Base-by-base conservation (phyloP, 2,329 filamentous ascomycete species). In the Neopestalotiopsis sp. region DNA sequence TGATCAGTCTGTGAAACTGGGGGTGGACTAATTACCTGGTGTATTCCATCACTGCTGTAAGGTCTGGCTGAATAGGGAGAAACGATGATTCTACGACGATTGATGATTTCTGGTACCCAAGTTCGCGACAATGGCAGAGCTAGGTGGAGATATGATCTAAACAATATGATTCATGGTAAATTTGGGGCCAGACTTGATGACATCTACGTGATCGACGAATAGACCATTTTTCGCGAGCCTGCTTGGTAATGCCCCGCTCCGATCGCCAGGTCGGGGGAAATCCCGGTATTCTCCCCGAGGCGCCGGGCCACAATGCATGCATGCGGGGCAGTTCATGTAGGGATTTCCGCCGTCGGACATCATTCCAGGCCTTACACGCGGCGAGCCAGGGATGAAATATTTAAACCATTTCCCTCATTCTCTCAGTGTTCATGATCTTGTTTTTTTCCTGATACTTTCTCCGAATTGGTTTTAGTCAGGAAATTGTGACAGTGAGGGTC, bases 181-280 rank as follows among this genome's bases (percentile, higher is more conserved):
- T 1, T 13, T 34, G 5, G 2, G 9, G 12, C 3, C 13, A 28
- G 4, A 59, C 14, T 59, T 59, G 57, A 59, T 30, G 20, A 24
- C 30, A 34, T 14, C 17, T 34, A 24, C n/a, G 24, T 13, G 10
- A n/a, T 59, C 24, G 28, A 32, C 20, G 0, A 1, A 7, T 10
- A 0, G 30, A 20, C 17, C 1, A 12, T 14, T 9, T 24, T n/a
- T 1, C 2, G 30, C n/a, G 13, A 30, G 30, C 30, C 24, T 53
- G n/a, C 4, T 30, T 28, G 24, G 20, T 59, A 17, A 59, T 30
- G 57, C 57, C 57, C 57, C 57, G 57, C 57, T 34, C 57, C 57
- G 63, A 56, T 71, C 70, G 73, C 70, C 67, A 4, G 53, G 13
- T 57, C 34, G 53, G 65, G 34, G 32, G 61, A 63, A 30, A 64